Conservation (phyloP, 441 rosid species). For the Erodium chrysanthum region DNA sequence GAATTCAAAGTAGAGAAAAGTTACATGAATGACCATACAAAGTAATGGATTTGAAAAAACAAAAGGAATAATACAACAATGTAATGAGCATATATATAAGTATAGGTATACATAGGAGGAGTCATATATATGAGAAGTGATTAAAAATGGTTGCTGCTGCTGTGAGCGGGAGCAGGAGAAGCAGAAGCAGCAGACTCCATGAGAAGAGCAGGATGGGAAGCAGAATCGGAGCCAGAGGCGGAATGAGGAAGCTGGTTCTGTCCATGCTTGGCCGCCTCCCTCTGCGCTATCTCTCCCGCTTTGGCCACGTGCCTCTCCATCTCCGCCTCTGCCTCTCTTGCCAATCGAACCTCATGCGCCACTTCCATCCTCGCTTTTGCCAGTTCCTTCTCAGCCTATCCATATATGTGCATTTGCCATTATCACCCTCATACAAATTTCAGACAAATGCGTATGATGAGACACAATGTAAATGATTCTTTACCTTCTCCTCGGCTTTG, state of each 20-base stretch:
- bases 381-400: slow-evolving; percentile 35
- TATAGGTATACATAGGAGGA: no score
- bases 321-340: slow-evolving; percentile 42
- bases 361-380: slow-evolving; percentile 33
- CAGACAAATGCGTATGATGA: no score
- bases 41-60: no score
- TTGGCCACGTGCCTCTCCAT: slow-evolving; percentile 40
- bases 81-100: no score
- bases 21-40: no score
- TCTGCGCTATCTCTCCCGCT: slow-evolving; percentile 24
- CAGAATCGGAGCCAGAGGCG: not conserved
- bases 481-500: slow-evolving; percentile 35
- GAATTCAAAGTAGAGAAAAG: no score
- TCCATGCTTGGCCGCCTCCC: slow-evolving; percentile 24
- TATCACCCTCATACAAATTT: no score
- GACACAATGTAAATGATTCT: not conserved
- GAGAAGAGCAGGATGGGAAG: not conserved
- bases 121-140: no score
- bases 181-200: not conserved
- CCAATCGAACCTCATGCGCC: slow-evolving; percentile 44
- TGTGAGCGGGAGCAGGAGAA: not conserved
- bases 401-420: no score
- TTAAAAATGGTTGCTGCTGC: not conserved
- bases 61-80: no score
- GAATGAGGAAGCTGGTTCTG: not conserved